phyloP scores from a whole-genome alignment of 139 green algal species.

The Chlamydomonas asymmetrica region DNA sequence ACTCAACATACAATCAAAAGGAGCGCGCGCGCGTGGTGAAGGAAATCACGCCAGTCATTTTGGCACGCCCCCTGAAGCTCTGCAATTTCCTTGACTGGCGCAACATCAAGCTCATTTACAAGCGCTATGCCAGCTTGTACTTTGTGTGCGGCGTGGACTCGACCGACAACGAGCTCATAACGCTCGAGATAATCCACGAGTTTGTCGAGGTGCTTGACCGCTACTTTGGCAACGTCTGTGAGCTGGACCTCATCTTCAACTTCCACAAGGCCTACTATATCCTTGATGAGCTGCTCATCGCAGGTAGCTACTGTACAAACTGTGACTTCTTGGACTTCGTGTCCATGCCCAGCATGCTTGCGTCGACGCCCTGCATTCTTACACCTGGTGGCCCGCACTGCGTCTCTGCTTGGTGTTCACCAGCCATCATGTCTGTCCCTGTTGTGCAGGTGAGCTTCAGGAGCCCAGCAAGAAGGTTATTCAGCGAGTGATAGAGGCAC shows the following conservation, averaged over 20 bases:
- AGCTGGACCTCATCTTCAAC: slow-evolving; percentile 99
- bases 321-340: background rate
- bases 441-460: slow-evolving; percentile 81
- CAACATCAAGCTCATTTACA: slow-evolving; percentile 86
- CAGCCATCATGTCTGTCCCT: background rate
- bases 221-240: slow-evolving; percentile 99
- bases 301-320: slow-evolving; percentile 40
- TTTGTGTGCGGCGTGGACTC: slow-evolving; percentile 82
- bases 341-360: too few species aligned
- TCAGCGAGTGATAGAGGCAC: slow-evolving; percentile 63
- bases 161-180: slow-evolving; percentile 84
- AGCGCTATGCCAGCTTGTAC: slow-evolving; percentile 96
- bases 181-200: slow-evolving; percentile 93
- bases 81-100: slow-evolving; percentile 99
- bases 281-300: slow-evolving; percentile 95
- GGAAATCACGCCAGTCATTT: slow-evolving; percentile 83
- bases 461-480: slow-evolving; percentile 90
- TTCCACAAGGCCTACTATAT: slow-evolving; percentile 99
- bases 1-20: slow-evolving; percentile 91
- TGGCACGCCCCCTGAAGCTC: slow-evolving; percentile 81
- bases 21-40: slow-evolving; percentile 82
- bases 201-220: slow-evolving; percentile 94
- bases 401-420: background rate
- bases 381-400: background rate
- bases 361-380: background rate